A percentile compares a stretch with the other conserved stretches of the same genome.
phyloP scores from a whole-genome alignment of 2,329 filamentous ascomycete genomes.

The Exophiala aquamarina region DNA sequence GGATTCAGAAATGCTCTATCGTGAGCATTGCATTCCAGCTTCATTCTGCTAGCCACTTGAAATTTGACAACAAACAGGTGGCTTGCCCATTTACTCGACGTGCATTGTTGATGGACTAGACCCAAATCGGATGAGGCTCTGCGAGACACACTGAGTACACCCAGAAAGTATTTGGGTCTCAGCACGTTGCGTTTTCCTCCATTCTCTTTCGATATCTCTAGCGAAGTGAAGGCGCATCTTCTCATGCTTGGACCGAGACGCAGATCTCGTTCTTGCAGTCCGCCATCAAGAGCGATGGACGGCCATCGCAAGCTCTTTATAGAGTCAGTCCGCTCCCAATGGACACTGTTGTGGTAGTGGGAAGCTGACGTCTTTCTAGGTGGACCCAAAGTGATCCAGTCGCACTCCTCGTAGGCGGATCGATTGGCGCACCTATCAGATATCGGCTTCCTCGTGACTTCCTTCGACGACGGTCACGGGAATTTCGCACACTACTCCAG shows the following conservation, averaged over 20 bases:
- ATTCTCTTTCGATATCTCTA: too few species aligned
- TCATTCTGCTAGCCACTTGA: constrained; percentile 1
- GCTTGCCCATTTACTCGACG: neutral
- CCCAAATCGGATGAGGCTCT: constrained; percentile 1
- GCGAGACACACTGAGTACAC: neutral
- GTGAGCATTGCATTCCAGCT: neutral
- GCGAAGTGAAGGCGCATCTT: too few species aligned
- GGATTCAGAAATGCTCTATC: too few species aligned
- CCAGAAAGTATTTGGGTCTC: too few species aligned
- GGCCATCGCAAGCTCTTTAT: constrained; percentile 14
- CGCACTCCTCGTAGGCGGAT: constrained; percentile 6
- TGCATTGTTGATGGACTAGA: neutral
- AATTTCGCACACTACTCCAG: constrained; percentile 9
- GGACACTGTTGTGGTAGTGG: too few species aligned
- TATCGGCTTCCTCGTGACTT: constrained; percentile 16
- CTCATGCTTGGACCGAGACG: too few species aligned
- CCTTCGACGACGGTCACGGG: constrained; percentile 18
- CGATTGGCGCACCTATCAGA: neutral
- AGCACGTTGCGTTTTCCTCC: too few species aligned
- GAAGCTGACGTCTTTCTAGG: constrained; percentile 1
- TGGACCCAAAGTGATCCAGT: constrained; percentile 19
- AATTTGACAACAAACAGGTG: neutral
- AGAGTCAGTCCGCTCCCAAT: constrained; percentile 5
- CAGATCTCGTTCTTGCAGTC: too few species aligned
- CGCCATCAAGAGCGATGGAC: constrained; percentile 3